Percentiles rank a stretch among this genome's conserved stretches.
phyloP scores from a whole-genome alignment of 345 rosid species.

The Aurinia saxatilis region DNA sequence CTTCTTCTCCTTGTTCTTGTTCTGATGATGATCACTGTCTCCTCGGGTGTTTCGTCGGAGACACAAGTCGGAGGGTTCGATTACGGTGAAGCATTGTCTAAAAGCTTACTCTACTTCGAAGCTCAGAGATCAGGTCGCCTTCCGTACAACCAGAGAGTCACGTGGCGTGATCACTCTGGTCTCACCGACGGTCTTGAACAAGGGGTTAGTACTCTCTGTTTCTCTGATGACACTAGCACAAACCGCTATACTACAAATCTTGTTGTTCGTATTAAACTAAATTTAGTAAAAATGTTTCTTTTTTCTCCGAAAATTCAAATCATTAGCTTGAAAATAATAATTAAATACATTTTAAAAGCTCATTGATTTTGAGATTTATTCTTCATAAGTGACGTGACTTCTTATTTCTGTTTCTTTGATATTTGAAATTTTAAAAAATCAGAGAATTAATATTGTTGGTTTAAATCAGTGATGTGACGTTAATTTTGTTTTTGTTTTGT shows the following conservation, averaged over 20 bases:
- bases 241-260: background rate
- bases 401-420: background rate
- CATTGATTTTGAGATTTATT: background rate
- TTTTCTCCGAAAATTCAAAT: background rate
- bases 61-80: slow-evolving; percentile 24
- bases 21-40: background rate
- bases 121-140: slow-evolving; percentile 88
- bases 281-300: background rate
- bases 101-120: slow-evolving; percentile 91
- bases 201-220: slow-evolving; percentile 59
- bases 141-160: slow-evolving; percentile 75
- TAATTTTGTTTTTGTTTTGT: no score
- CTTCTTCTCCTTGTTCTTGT: background rate
- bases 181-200: slow-evolving; percentile 92
- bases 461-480: background rate
- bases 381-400: background rate
- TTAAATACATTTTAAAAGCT: background rate
- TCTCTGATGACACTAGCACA: no score
- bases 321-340: background rate
- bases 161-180: slow-evolving; percentile 94
- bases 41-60: slow-evolving; percentile 2
- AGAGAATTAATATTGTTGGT: background rate
- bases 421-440: background rate
- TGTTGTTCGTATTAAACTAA: no score
- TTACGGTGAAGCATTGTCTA: slow-evolving; percentile 68